A percentile compares a stretch with the other conserved stretches of the same genome.
These are phyloP conservation scores for Hippophae gyantsensis DNA, from an alignment of 306 rosid species.

Conservation along the genomic window DNA sequence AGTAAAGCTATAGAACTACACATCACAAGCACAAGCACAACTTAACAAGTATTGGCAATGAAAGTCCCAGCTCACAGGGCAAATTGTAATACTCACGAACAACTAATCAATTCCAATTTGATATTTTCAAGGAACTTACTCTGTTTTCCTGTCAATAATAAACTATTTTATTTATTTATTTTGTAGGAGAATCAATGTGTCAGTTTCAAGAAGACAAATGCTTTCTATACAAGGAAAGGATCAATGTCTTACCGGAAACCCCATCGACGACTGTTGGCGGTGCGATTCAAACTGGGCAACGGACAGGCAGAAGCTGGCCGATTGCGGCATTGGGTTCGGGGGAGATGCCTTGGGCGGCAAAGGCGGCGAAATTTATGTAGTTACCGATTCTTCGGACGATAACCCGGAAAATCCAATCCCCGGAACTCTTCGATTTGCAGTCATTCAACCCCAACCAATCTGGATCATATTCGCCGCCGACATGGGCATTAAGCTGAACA, in stretches of 20 bases:
- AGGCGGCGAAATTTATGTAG: neutral
- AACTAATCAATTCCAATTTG: too few relatives aligned
- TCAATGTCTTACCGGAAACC: conserved; percentile 2
- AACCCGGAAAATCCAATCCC: neutral
- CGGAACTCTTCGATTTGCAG: neutral
- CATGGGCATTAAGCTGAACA: neutral
- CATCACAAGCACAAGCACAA: neutral
- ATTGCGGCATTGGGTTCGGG: conserved; percentile 7
- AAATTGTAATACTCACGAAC: too few relatives aligned
- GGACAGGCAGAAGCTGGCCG: conserved; percentile 3
- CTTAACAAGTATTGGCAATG: too few relatives aligned
- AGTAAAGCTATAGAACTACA: neutral
- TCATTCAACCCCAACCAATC: neutral
- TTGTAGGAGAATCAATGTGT: neutral
- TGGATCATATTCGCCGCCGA: conserved; percentile 1
- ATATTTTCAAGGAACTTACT: neutral
- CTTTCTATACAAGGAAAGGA: neutral
- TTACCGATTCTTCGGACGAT: neutral
- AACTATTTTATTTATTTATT: too few relatives aligned
- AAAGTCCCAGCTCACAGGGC: too few relatives aligned
- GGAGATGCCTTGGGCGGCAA: conserved; percentile 1
- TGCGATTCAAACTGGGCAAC: neutral
- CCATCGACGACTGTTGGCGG: conserved; percentile 3
- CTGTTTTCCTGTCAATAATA: neutral
- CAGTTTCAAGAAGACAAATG: conserved; percentile 1